Evolutionary conservation across 805 yeast genomes (phyloP).

Genomic region (Kodamaea kakaduensis): DNA sequence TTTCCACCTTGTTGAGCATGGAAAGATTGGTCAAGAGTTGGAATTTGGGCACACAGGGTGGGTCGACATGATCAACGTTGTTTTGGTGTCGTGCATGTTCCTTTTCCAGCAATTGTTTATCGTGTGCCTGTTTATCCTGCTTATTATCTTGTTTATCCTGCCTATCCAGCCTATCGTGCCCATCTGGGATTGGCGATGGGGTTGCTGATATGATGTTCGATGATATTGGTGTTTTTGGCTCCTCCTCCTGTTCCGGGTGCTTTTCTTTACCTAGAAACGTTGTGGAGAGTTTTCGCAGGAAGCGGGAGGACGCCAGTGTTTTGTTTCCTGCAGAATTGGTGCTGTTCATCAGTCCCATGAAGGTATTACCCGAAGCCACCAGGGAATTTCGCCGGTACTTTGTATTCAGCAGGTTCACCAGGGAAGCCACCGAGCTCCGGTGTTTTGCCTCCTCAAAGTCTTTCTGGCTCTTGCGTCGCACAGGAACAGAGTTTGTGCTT

Average conservation of each 20-base stretch:
- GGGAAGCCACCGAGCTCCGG: not conserved
- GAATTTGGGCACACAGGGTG: conserved; percentile 18
- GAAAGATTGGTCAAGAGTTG: conserved; percentile 21
- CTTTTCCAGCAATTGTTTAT: not conserved
- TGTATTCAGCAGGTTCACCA: not conserved
- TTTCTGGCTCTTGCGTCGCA: not conserved
- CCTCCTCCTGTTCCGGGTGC: not conserved
- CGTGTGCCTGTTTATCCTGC: not conserved
- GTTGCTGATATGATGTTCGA: not conserved
- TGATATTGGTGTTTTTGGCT: not conserved
- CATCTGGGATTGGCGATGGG: conserved; percentile 2
- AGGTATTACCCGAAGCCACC: conserved; percentile 5
- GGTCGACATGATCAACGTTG: no score
- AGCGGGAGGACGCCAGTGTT: conserved; percentile 10
- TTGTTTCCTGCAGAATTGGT: conserved; percentile 4
- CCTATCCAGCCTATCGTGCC: no score
- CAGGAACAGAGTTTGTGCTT: not conserved
- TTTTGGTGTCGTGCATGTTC: not conserved
- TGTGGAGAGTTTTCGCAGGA: conserved; percentile 14
- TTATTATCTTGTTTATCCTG: no score
- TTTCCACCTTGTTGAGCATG: conserved; percentile 23
- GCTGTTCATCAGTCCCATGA: no score
- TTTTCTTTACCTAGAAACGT: conserved; percentile 7
- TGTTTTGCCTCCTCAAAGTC: not conserved
- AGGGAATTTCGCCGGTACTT: conserved; percentile 4